Base-by-base conservation (phyloP, 2,329 filamentous ascomycete genomes). In the Lachnellula arida region DNA sequence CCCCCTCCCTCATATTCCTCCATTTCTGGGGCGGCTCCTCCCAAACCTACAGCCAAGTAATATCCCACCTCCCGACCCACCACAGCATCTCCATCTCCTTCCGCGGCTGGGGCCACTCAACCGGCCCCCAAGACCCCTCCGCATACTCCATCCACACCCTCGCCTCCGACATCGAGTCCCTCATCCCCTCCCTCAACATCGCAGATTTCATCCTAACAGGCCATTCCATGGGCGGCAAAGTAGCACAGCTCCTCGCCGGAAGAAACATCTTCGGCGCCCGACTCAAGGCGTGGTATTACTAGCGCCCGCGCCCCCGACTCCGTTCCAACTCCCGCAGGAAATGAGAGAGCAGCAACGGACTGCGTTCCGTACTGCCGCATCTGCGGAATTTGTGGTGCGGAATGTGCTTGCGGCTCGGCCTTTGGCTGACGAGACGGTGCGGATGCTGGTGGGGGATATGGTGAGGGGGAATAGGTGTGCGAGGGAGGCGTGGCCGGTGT, bases 151-250 rank as follows among this genome's bases (percentile, higher is more conserved):
- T 68, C 48, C n/a, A 42, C 2, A 44, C 56, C 19, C 57, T 70
- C 6, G 63, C 67, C 19, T 19, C 40, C 1, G 61, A 64, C 14
- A 60, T 67, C 7, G 57, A 65, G 14, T 49, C 52, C 3, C 58
- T 69, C 2, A 51, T 73, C 17, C 46, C 55, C 0, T 37, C 56
- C 14, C 46, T 65, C 5, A 28, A 28, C 12, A 22, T 62, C 22
- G 22, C 63, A 5, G 62, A 66, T 1, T 64, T 73, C 39, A 57
- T 74, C 19, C 59, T 74, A 3, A 55, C 73, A 39, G 71, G 71
- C 2, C 69, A 74, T 58, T 73, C 71, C 0, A 75, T 75, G 73
- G 73, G 73, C 3, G 72, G 67, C 15, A 74, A 75, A 51, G 68
- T 74, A 2, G 67, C 68, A 0, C 64, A 73, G 19, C 53, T 66